These are phyloP conservation scores for Colletotrichum sp. DNA, from an alignment of 2,329 filamentous ascomycete genomes.

Conservation along the genomic window DNA sequence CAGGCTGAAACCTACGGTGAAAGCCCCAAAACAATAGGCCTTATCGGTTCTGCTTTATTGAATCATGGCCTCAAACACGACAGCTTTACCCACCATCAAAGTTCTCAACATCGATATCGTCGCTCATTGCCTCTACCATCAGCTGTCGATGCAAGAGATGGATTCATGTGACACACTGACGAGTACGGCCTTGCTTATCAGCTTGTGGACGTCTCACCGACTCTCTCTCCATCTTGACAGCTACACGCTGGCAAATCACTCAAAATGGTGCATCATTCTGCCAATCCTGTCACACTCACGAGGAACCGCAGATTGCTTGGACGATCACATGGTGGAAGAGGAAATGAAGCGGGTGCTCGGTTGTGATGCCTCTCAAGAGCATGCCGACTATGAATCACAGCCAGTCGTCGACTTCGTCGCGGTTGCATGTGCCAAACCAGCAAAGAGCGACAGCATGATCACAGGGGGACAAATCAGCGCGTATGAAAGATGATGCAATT, in stretches of 20 bases:
- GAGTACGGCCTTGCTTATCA: not conserved
- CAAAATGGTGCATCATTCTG: not conserved
- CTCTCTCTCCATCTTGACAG: slow-evolving; percentile 4
- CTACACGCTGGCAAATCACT: not conserved
- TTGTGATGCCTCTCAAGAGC: too few relatives aligned
- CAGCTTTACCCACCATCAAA: too few relatives aligned
- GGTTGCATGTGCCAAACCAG: too few relatives aligned
- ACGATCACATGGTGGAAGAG: too few relatives aligned
- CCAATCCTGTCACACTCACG: not conserved
- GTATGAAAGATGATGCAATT: too few relatives aligned
- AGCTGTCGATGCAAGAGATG: not conserved
- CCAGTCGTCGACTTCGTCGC: too few relatives aligned
- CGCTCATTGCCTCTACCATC: not conserved
- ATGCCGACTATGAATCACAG: too few relatives aligned
- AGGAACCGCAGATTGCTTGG: too few relatives aligned
- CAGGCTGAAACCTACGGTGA: not conserved
- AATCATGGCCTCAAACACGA: not conserved
- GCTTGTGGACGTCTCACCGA: not conserved
- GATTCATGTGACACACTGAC: not conserved
- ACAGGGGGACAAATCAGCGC: too few relatives aligned
- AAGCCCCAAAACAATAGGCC: not conserved
- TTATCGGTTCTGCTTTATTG: not conserved
- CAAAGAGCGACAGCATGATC: too few relatives aligned
- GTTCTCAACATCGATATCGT: too few relatives aligned
- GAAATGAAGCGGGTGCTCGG: too few relatives aligned